Evolutionary conservation across 805 yeast species (phyloP), one percentile per base, ranked within the genome.

Genomic region (Pichia exigua): DNA sequence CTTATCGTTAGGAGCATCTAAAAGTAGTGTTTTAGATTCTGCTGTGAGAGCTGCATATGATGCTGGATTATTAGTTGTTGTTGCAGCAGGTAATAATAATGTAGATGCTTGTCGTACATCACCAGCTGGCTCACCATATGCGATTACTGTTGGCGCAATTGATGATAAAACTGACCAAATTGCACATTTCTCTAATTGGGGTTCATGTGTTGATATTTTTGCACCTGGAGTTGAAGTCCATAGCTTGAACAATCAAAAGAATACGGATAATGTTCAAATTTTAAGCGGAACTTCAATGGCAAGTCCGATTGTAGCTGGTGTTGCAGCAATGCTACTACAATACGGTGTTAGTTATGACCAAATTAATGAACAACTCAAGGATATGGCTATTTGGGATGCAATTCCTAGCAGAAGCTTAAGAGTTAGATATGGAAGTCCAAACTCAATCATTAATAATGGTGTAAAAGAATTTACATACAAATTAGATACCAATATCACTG

Each of bases 131-230:
- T 84, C 92, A 1, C 70, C 69, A 1, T 70, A 71, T 47, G 89
- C 87, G 0, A 78, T 88, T 4, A 82, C 95, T 0, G 95, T 91
- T 10, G 97, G 97, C 1, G 95, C 97, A 4, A 80, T 90, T 47
- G 92, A 89, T 61, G 96, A 87, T 62, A 63, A 75, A 20, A 74
- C 74, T 7, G 95, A 88, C 59, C 59, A 73, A 3, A 72, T 90
- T 38, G 95, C 97, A 0, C 62, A 76, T 13, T 91, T 92, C 60
- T 79, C 94, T n/a, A 91, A 92, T 63, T 87, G 91, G 90, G 97
- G 98, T 0, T 72, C 74, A n/a, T 92, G 97, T 66, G 95, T 91
- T 9, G 89, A 88, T 61, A 73, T 88, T 1, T 85, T 87, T 67
- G 89, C 97, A 0, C 79, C 92, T 46, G 98, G 98, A 0, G 83